These are phyloP conservation scores for Emmonsiellopsis sp. DNA, from an alignment of 2,329 filamentous ascomycete species.

Conservation along the genomic window DNA sequence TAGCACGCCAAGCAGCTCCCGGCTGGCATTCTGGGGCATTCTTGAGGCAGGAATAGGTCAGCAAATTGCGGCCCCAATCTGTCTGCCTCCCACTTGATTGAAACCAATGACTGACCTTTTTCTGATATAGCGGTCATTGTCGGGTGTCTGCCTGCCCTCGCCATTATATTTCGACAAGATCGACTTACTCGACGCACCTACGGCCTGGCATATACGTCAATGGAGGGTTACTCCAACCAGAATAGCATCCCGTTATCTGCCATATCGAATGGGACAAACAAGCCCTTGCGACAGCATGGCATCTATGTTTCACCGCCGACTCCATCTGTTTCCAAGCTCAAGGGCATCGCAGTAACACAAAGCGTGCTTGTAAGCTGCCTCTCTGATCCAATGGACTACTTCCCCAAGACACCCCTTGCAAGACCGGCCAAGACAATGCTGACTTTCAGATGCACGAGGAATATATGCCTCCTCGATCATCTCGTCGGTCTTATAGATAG, in stretches of 20 bases:
- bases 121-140: slow-evolving; percentile 2
- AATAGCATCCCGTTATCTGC: slow-evolving; percentile 2
- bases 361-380: not conserved
- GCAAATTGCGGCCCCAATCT: not conserved
- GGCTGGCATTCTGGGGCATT: slow-evolving; percentile 29
- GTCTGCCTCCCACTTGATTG: not conserved
- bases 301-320: not conserved
- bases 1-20: slow-evolving; percentile 22
- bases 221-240: not conserved
- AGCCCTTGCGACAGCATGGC: not conserved
- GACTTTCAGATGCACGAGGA: not conserved
- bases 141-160: slow-evolving; percentile 2
- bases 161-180: slow-evolving; percentile 3
- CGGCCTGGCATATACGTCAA: not conserved
- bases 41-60: slow-evolving; percentile 27
- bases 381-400: not conserved
- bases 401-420: not conserved
- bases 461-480: not conserved
- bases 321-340: not conserved
- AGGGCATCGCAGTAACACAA: slow-evolving; percentile 1
- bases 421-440: not conserved
- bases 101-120: not conserved
- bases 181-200: not conserved
- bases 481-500: no score
- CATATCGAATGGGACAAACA: not conserved